Percentiles rank a stretch among this genome's conserved stretches.
phyloP scores from a whole-genome alignment of 495 filamentous ascomycete species.

The Durotheca rogersii region DNA sequence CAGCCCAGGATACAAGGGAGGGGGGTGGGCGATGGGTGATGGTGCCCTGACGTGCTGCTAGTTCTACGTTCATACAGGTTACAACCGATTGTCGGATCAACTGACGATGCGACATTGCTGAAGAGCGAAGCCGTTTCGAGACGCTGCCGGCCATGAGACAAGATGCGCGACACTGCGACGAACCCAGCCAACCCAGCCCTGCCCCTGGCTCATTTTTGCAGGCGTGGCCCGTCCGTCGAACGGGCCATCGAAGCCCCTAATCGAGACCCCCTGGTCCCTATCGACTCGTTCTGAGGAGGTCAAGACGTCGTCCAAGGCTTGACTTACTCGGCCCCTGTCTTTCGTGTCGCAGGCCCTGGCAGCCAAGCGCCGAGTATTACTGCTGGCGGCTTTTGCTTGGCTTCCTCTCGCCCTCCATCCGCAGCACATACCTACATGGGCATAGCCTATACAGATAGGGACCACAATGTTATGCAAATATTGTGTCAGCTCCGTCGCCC shows the following conservation, averaged over 20 bases:
- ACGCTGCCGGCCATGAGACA: slow-evolving; percentile 19
- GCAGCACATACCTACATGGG: no score
- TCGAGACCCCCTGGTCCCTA: slow-evolving; percentile 15
- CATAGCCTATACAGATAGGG: no score
- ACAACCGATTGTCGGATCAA: slow-evolving; percentile 31
- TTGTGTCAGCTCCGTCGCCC: no score
- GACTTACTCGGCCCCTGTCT: slow-evolving; percentile 6
- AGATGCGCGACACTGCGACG: slow-evolving; percentile 7
- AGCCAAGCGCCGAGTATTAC: slow-evolving; percentile 11
- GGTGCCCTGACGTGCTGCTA: slow-evolving; percentile 14
- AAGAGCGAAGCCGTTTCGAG: slow-evolving; percentile 31
- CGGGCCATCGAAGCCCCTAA: slow-evolving; percentile 15
- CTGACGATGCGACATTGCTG: slow-evolving; percentile 32
- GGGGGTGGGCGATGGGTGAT: slow-evolving; percentile 1
- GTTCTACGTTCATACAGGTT: no score
- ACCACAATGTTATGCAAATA: no score
- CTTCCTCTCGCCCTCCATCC: not conserved
- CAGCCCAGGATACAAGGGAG: slow-evolving; percentile 7
- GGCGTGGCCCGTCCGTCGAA: not conserved
- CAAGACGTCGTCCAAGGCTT: slow-evolving; percentile 24
- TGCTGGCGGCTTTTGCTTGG: not conserved
- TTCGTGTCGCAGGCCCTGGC: slow-evolving; percentile 8
- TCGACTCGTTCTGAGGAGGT: slow-evolving; percentile 1
- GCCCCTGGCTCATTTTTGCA: not conserved
- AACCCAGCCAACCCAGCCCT: slow-evolving; percentile 16